Evolutionary conservation across 164 flowering plant genomes (phyloP), one percentile per base, ranked within the genome.

Genomic region (Aristolochia fimbriata): DNA sequence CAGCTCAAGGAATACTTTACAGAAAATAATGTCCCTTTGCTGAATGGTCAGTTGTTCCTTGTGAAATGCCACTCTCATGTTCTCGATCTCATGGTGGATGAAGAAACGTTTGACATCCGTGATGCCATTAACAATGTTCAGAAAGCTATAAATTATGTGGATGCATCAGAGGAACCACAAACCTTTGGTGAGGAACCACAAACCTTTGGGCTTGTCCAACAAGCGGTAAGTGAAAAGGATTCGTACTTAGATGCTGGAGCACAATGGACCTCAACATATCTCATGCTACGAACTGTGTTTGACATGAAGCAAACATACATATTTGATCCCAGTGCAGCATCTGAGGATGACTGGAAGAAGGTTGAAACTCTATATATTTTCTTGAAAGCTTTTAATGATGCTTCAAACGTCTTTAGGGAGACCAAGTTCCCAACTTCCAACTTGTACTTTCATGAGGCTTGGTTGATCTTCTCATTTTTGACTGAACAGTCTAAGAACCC

Each of bases 201-300:
- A 65, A 88, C 83, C 67, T 15, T 53, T 16, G 80, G 80, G 65
- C 63, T 88, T 22, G 84, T 80, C 74, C 77, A 88, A 27, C 83
- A 85, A 62, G 84, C 85, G 12, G 82, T 86, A 1, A 83, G 84
- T 63, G 70, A 74, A 10, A 87, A 73, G 71, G 67, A 41, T 60
- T 74, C 85, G 0, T 68, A 64, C 37, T 73, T 89, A 25, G 98
- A 92, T 77, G 76, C 81, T 67, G 81, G 73, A 62, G 76, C 73
- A 47, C 74, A 77, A 52, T 91, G 97, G 97, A 81, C 86, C 80
- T 77, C 96, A 21, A 88, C 97, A 10, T 85, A 82, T 74, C 78
- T 82, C 48, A 86, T 88, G 96, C 69, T 88, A 53, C 66, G 73
- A 48, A 86, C 85, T 50, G 88, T 94, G 47, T 71, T 79, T 5